Percentiles rank a stretch among this genome's conserved stretches.
Evolutionary conservation across 768 basidiomycete genomes (phyloP).

Genomic region (Amanita polypyramis): DNA sequence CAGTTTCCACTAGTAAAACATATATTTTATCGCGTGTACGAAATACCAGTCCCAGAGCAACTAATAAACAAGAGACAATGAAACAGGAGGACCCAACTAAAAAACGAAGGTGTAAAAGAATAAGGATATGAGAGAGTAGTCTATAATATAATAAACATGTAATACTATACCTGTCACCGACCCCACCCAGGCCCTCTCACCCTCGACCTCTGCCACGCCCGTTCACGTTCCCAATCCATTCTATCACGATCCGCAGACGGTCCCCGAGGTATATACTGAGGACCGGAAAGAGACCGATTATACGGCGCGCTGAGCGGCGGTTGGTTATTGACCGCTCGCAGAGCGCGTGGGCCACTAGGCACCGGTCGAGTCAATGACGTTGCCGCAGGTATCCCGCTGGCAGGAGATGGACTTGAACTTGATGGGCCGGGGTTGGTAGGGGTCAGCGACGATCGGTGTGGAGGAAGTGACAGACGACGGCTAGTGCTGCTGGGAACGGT

Average conservation of each 20-base stretch:
- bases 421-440: not conserved
- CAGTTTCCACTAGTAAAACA: no score
- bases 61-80: no score
- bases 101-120: not conserved
- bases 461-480: conserved; percentile 2
- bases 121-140: not conserved
- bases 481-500: not conserved
- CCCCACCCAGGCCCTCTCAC: conserved; percentile 22
- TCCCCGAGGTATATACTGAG: conserved; percentile 34
- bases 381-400: conserved; percentile 15
- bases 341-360: conserved; percentile 17
- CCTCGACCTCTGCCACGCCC: conserved; percentile 20
- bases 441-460: not conserved
- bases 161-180: conserved; percentile 9
- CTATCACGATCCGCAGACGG: conserved; percentile 44
- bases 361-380: conserved; percentile 15
- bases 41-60: no score
- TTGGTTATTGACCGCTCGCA: conserved; percentile 4
- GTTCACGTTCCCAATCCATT: conserved; percentile 32
- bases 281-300: conserved; percentile 14
- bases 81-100: not conserved
- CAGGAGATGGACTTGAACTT: not conserved
- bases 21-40: no score
- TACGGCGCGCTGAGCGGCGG: conserved; percentile 4
- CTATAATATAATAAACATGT: not conserved